Evolutionary conservation across 192 early-diverging fungal genomes (phyloP), one percentile per base, ranked within the genome.

Genomic region (Coemansia brasiliensis): DNA sequence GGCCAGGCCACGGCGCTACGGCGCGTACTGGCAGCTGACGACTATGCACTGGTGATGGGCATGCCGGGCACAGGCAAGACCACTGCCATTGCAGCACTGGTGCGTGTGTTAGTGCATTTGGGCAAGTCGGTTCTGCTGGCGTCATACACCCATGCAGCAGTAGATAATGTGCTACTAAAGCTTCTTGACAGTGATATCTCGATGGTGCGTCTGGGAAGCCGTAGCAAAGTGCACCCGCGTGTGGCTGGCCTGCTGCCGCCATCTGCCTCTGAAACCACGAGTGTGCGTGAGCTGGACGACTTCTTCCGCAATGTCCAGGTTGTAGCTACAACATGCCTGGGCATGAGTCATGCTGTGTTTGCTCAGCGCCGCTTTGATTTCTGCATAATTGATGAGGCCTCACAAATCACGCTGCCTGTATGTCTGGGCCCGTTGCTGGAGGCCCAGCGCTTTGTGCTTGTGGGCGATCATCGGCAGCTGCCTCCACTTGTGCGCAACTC

Each of bases 31-130:
- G 46, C 71, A 7, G 90, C 90, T 1, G 65, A 83, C 41, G 96
- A 98, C 57, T 98, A 96, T 79, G 80, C 89, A 9, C 68, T 98
- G 29, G 89, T 98, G 39, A 74, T 96, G 22, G 96, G 96, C 12
- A 96, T 96, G 94, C 96, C 96, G 0, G 96, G 96, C 3, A 96
- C 96, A 1, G 96, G 96, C 38, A 98, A 98, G 66, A 95, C 93
- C 0, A 93, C 91, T 1, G 94, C 92, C 0, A 93, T 94, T 44
- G 86, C 91, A 0, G 73, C 86, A 22, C 83, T 95, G 15, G 88
- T 95, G 16, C 71, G 83, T 15, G 70, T 80, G 13, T 72, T 98
- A 9, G 84, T 92, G 12, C 35, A 39, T 4, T 67, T 61, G 15
- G 86, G 88, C 7, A 92, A 95, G 46, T 79, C 87, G 2, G 88